Base-by-base conservation (phyloP, 202 grass and related monocot genomes). In the Digitaria exilis region DNA sequence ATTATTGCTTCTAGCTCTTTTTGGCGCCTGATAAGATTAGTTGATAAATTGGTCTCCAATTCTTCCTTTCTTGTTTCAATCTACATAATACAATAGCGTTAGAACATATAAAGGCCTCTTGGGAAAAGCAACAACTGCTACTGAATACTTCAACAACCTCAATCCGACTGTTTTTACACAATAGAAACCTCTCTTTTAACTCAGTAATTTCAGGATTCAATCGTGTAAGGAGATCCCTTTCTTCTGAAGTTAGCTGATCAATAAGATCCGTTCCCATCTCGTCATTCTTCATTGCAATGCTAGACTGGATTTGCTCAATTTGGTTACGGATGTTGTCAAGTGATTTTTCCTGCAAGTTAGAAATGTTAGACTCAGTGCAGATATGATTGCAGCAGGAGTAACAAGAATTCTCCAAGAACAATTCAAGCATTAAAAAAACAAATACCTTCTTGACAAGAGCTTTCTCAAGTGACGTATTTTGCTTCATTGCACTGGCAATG, bases 241-340 rank as follows among this genome's bases (percentile, higher is more conserved):
- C 96, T 84, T 95, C 91, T 64, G 88, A 76, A 79, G 87, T 98
- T 83, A 98, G 80, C 87, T 98, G 93, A 87, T 98, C 96, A 83
- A 98, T 98, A 69, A 98, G 92, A 44, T 98, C 96, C 56, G 96
- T 98, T 54, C 96, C 96, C 96, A 98, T 98, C 85, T 98, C 96
- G 78, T 92, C 96, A 83, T 89, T 90, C 82, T 98, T 98, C 96
- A 95, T 90, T 75, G 89, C 81, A 84, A 98, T 95, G 80, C 96
- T 89, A 83, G 96, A 90, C 71, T 83, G 90, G 37, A 98, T 93
- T 88, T 98, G 96, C 78, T 95, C 96, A 30, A 98, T 95, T 93
- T 98, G 92, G 73, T 93, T 98, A 65, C 88, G 80, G 29, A 95
- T 87, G 83, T 98, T 98, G 41, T 88, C 80, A 75, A 98, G 92